Percentiles rank a stretch among this genome's conserved stretches.
These are phyloP conservation scores for Lanmaoa rubissima DNA, from an alignment of 768 basidiomycete genomes.

Conservation along the genomic window DNA sequence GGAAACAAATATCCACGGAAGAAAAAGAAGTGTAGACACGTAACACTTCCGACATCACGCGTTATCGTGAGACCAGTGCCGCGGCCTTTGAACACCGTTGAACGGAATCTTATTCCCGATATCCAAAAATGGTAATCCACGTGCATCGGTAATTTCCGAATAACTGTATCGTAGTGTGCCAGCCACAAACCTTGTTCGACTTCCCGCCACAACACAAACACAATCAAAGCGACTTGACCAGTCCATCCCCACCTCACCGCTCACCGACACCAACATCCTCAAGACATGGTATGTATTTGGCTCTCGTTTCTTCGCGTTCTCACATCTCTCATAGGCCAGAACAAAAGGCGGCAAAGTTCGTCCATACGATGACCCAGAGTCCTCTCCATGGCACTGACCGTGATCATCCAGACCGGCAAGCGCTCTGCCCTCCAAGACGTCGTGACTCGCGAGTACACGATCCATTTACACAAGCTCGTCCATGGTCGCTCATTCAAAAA, in stretches of 20 bases:
- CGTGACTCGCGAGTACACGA: constrained; percentile 98
- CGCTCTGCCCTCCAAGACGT: constrained; percentile 98
- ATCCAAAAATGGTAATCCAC: background rate
- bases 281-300: constrained; percentile 61
- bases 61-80: background rate
- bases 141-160: constrained; percentile 34
- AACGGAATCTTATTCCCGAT: too few species aligned
- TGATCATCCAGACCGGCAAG: constrained; percentile 62
- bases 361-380: constrained; percentile 24
- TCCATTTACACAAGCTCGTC: constrained; percentile 94
- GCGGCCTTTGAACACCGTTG: background rate
- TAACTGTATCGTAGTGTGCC: constrained; percentile 30
- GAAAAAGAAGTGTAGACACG: background rate
- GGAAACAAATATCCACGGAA: background rate
- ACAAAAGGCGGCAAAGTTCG: constrained; percentile 33
- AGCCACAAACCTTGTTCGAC: constrained; percentile 61
- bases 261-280: constrained; percentile 60
- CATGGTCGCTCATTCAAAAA: constrained; percentile 96
- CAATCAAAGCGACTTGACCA: constrained; percentile 23
- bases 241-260: constrained; percentile 42
- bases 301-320: constrained; percentile 1
- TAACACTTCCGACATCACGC: background rate
- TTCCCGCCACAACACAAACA: constrained; percentile 36
- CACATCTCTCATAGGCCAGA: constrained; percentile 39
- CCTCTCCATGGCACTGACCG: background rate